Evolutionary conservation across 768 basidiomycete genomes (phyloP).

Genomic region (Dendrothele bispora): DNA sequence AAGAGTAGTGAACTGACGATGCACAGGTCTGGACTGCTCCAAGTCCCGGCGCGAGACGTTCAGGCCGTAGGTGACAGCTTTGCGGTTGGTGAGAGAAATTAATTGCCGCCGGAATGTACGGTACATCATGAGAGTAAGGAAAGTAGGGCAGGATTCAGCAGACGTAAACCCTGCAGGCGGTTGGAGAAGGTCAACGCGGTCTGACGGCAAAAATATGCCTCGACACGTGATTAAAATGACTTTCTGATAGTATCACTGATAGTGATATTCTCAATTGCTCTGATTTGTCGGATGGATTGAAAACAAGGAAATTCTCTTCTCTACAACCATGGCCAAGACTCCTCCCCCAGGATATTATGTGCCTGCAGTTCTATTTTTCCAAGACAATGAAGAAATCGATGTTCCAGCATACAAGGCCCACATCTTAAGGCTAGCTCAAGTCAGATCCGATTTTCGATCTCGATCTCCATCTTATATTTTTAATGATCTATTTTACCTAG

Average conservation of each 20-base stretch:
- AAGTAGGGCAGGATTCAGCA: too few species aligned
- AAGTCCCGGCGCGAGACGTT: neutral
- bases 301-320: conserved; percentile 12
- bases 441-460: conserved; percentile 19
- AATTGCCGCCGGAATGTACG: neutral
- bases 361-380: conserved; percentile 74
- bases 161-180: too few species aligned
- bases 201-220: too few species aligned
- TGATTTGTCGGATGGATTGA: too few species aligned
- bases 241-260: too few species aligned
- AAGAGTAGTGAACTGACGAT: conserved; percentile 59
- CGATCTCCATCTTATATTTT: conserved; percentile 16
- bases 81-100: neutral
- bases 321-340: conserved; percentile 30
- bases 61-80: conserved; percentile 7
- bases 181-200: too few species aligned
- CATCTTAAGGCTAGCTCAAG: conserved; percentile 71
- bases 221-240: too few species aligned
- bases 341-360: conserved; percentile 75
- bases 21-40: conserved; percentile 39
- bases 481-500: conserved; percentile 34
- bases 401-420: conserved; percentile 65
- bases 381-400: conserved; percentile 72
- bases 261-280: too few species aligned
- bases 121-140: too few species aligned